phyloP scores from a whole-genome alignment of 768 basidiomycete genomes.

The Galerina marginata region DNA sequence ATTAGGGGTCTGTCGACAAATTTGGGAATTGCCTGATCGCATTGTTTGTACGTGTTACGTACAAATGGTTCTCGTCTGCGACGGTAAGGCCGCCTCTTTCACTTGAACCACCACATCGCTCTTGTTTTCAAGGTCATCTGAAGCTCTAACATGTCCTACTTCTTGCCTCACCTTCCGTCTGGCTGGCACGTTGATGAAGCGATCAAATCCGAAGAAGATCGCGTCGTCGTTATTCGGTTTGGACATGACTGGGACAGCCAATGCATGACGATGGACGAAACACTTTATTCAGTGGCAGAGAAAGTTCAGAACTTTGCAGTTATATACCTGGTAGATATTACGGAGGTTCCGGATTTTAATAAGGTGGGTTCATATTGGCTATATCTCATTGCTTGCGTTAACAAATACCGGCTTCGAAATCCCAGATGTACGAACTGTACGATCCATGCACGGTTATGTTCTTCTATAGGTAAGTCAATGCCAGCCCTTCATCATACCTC shows the following conservation, averaged over 20 bases:
- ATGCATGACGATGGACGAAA: conserved; percentile 99
- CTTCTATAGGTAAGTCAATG: conserved; percentile 82
- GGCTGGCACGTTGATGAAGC: conserved; percentile 99
- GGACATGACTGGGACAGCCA: conserved; percentile 93
- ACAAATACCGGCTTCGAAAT: background rate
- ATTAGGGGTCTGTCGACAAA: background rate
- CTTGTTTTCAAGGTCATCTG: conserved; percentile 5
- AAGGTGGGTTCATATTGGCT: conserved; percentile 60
- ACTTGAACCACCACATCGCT: conserved; percentile 2
- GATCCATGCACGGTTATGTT: conserved; percentile 98
- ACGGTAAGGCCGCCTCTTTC: background rate
- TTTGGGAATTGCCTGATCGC: background rate
- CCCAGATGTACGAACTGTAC: conserved; percentile 97
- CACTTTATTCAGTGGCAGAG: conserved; percentile 88
- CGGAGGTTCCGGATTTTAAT: conserved; percentile 97
- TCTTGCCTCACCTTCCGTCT: conserved; percentile 85
- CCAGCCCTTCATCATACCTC: conserved; percentile 3
- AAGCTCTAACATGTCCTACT: conserved; percentile 73
- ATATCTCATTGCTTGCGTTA: background rate
- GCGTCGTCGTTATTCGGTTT: conserved; percentile 93
- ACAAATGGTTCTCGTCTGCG: background rate
- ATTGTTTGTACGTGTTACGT: conserved; percentile 1
- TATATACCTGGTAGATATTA: conserved; percentile 94
- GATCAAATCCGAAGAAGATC: conserved; percentile 96
- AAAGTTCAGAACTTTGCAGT: conserved; percentile 99